A percentile compares a stretch with the other conserved stretches of the same genome.
These are phyloP conservation scores for Ganoderma leucocontextum DNA, from an alignment of 1,284 basidiomycete species.

Conservation along the genomic window DNA sequence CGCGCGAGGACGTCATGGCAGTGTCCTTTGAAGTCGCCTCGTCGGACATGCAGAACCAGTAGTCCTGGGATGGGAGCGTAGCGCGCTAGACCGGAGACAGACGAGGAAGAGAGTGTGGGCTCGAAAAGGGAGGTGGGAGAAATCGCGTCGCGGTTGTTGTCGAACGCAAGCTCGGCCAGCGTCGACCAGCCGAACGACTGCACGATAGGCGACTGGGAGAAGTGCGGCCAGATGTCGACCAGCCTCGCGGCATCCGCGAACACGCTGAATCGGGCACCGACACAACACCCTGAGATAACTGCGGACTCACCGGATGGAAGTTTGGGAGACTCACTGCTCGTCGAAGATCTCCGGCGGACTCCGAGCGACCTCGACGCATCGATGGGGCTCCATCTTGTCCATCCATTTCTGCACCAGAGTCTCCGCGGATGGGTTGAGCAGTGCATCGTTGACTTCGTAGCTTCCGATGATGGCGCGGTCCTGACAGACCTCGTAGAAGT, in stretches of 20 bases:
- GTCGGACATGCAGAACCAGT: constrained; percentile 64
- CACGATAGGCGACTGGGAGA: constrained; percentile 48
- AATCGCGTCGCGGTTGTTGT: constrained; percentile 44
- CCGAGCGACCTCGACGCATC: constrained; percentile 32
- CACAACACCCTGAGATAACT: background rate
- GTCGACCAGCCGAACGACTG: constrained; percentile 50
- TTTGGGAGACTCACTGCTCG: constrained; percentile 23
- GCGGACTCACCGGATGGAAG: background rate
- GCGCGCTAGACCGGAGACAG: constrained; percentile 24
- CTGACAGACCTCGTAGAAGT: constrained; percentile 50
- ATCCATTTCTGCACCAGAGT: constrained; percentile 31
- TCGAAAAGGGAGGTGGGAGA: constrained; percentile 32
- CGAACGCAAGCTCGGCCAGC: constrained; percentile 47
- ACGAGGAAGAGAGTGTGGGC: constrained; percentile 23
- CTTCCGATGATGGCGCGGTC: constrained; percentile 42
- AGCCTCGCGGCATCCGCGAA: constrained; percentile 43
- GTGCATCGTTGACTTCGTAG: constrained; percentile 37
- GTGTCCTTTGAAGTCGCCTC: constrained; percentile 66
- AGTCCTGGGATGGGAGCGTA: constrained; percentile 46
- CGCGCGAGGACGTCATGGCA: constrained; percentile 53
- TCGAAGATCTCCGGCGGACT: constrained; percentile 28
- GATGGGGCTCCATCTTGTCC: constrained; percentile 21
- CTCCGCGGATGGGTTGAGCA: constrained; percentile 27
- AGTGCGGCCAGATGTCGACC: constrained; percentile 46
- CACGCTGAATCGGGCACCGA: constrained; percentile 35